phyloP scores from a whole-genome alignment of 805 yeast genomes.

The Teunomyces cretensis region DNA sequence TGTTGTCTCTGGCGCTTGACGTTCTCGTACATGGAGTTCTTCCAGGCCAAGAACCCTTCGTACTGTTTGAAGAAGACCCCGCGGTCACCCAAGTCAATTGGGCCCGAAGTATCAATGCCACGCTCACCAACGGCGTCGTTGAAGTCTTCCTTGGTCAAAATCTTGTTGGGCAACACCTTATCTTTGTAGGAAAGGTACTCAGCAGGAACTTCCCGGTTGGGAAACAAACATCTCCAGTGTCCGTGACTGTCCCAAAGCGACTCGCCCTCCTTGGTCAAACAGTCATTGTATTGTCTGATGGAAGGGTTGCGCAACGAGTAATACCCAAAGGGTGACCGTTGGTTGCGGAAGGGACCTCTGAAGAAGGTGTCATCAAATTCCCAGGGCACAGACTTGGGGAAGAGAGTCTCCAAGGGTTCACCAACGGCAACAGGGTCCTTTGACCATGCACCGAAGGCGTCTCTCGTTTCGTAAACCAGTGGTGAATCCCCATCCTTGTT shows the following conservation, averaged over 20 bases:
- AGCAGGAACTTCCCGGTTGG: slow-evolving; percentile 44
- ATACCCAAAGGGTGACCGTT: slow-evolving; percentile 40
- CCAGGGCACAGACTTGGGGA: slow-evolving; percentile 2
- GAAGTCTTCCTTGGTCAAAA: slow-evolving; percentile 61
- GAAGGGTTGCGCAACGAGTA: slow-evolving; percentile 61
- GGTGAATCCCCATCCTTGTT: not conserved
- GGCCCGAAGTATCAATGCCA: slow-evolving; percentile 11
- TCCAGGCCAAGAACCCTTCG: slow-evolving; percentile 69
- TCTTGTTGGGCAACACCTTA: slow-evolving; percentile 22
- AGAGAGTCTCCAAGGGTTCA: not conserved
- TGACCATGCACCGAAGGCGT: not conserved
- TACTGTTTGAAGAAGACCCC: slow-evolving; percentile 67
- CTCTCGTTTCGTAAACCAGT: not conserved
- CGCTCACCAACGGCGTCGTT: slow-evolving; percentile 25
- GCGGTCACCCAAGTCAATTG: slow-evolving; percentile 42
- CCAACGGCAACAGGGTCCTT: not conserved
- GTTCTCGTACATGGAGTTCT: slow-evolving; percentile 50
- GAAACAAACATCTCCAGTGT: slow-evolving; percentile 88
- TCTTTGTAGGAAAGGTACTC: slow-evolving; percentile 27
- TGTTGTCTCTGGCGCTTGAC: slow-evolving; percentile 29
- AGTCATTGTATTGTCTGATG: slow-evolving; percentile 55
- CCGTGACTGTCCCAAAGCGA: slow-evolving; percentile 85
- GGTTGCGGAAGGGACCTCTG: not conserved
- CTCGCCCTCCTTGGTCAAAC: slow-evolving; percentile 63
- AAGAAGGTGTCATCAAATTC: slow-evolving; percentile 3